Conservation (phyloP, 306 rosid species). For the Inga leiocalycina region DNA sequence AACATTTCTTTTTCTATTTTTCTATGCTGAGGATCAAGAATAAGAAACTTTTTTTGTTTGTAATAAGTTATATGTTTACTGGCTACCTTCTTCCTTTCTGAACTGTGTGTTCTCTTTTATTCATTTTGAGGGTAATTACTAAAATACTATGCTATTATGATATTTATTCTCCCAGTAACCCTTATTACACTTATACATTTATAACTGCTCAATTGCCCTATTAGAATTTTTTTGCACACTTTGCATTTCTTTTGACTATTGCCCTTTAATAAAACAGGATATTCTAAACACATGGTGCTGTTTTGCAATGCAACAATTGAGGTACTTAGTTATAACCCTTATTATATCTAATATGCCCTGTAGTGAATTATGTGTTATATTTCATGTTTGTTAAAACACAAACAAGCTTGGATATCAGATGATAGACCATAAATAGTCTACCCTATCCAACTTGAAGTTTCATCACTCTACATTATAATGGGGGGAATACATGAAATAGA, state of each 20-base stretch:
- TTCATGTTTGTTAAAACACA: neutral
- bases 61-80: neutral
- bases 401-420: neutral
- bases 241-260: slow-evolving; percentile 40
- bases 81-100: neutral
- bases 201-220: slow-evolving; percentile 7
- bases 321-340: slow-evolving; percentile 44
- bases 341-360: neutral
- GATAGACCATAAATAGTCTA: slow-evolving; percentile 19
- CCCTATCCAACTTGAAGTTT: slow-evolving; percentile 17
- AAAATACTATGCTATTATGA: slow-evolving; percentile 17
- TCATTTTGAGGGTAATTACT: slow-evolving; percentile 23
- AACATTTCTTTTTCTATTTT: slow-evolving; percentile 4
- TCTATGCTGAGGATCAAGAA: slow-evolving; percentile 24
- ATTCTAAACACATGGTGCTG: slow-evolving; percentile 77
- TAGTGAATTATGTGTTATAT: neutral
- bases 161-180: slow-evolving; percentile 23
- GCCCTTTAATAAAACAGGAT: slow-evolving; percentile 67
- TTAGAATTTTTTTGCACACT: slow-evolving; percentile 20
- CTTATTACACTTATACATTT: slow-evolving; percentile 10
- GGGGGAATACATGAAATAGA: neutral
- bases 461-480: neutral
- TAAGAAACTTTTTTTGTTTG: slow-evolving; percentile 5
- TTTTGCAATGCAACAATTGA: slow-evolving; percentile 95
- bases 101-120: slow-evolving; percentile 20